Percentiles rank a stretch among this genome's conserved stretches.
phyloP scores from a whole-genome alignment of 148 eudicot genomes.

The Fallopia convolvulus region DNA sequence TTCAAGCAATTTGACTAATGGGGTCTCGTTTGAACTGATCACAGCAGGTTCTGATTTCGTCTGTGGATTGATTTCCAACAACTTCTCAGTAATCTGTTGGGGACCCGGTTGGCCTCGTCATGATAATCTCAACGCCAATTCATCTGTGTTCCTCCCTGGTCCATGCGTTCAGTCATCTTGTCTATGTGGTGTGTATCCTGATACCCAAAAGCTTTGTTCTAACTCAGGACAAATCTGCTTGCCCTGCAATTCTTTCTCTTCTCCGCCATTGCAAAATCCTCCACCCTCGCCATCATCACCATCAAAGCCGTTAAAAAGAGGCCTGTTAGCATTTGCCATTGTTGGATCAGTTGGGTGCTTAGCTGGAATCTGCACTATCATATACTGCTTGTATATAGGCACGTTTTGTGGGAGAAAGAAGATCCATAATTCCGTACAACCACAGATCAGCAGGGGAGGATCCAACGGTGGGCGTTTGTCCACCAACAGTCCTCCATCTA shows the following conservation, averaged over 20 bases:
- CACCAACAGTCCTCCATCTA: constrained; percentile 52
- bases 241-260: constrained; percentile 22
- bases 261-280: constrained; percentile 3
- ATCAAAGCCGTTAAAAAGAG: constrained; percentile 40
- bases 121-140: constrained; percentile 25
- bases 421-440: constrained; percentile 87
- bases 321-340: constrained; percentile 68
- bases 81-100: constrained; percentile 71
- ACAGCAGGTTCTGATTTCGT: constrained; percentile 52
- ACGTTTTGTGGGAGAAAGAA: constrained; percentile 78
- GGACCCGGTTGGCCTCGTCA: constrained; percentile 59
- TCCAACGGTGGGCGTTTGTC: constrained; percentile 37
- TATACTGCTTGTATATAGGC: constrained; percentile 69
- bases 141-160: constrained; percentile 49
- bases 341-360: constrained; percentile 72
- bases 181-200: constrained; percentile 58
- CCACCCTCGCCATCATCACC: constrained; percentile 19
- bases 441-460: constrained; percentile 56
- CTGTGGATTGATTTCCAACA: constrained; percentile 52
- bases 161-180: constrained; percentile 55
- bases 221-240: constrained; percentile 56
- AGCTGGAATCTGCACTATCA: constrained; percentile 52
- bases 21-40: constrained; percentile 49
- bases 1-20: constrained; percentile 28
- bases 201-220: constrained; percentile 56